Conservation (phyloP, 768 basidiomycete species). For the Suillus spraguei region DNA sequence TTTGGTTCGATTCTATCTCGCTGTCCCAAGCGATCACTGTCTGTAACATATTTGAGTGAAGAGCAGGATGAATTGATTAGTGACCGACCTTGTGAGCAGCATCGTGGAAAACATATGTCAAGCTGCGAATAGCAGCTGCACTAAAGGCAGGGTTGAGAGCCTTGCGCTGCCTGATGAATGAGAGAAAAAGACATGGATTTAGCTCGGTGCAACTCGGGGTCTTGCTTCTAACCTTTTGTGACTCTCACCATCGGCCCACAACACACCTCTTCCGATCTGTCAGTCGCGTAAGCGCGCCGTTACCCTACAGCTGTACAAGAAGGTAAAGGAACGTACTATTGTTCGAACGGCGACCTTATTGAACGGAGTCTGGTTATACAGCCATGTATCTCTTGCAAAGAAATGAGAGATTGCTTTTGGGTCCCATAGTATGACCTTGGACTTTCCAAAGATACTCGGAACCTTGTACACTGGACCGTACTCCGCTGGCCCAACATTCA, state of each 20-base stretch:
- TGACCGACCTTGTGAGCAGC: slow-evolving; percentile 48
- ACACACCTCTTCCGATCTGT: slow-evolving; percentile 28
- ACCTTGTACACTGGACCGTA: slow-evolving; percentile 48
- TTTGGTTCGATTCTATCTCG: slow-evolving; percentile 3
- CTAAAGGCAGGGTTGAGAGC: slow-evolving; percentile 55
- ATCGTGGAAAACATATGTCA: slow-evolving; percentile 52
- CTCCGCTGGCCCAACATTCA: slow-evolving; percentile 44
- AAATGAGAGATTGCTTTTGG: slow-evolving; percentile 52
- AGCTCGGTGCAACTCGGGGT: too few species aligned
- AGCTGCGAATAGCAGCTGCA: slow-evolving; percentile 48
- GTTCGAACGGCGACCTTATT: slow-evolving; percentile 40
- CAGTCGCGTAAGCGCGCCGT: not conserved
- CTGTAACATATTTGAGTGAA: not conserved
- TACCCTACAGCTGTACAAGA: not conserved
- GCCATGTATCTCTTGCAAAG: slow-evolving; percentile 49
- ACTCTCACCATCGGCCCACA: slow-evolving; percentile 34
- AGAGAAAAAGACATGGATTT: not conserved
- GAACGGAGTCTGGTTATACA: slow-evolving; percentile 43
- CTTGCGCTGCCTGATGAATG: slow-evolving; percentile 45
- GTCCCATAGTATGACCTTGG: slow-evolving; percentile 40
- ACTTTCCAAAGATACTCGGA: slow-evolving; percentile 37
- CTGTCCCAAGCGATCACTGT: not conserved
- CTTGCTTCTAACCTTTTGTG: slow-evolving; percentile 8
- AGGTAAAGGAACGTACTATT: slow-evolving; percentile 32
- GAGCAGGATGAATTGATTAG: not conserved